phyloP scores from a whole-genome alignment of 2,329 filamentous ascomycete genomes.

The Trichoderma lentiforme region DNA sequence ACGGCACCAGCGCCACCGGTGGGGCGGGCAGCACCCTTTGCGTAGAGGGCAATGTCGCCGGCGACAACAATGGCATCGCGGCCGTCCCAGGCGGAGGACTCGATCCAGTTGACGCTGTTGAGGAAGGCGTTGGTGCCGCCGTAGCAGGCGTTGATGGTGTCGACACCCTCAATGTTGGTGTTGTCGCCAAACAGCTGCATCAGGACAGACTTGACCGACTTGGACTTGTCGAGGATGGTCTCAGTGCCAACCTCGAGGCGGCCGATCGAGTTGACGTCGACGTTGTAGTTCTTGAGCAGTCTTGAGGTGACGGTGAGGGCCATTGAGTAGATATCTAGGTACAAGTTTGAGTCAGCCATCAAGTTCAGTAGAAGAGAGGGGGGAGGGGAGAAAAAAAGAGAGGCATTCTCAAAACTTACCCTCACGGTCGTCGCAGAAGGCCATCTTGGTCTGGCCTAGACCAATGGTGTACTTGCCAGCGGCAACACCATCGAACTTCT shows the following conservation, averaged over 20 bases:
- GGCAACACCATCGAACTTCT: slow-evolving; percentile 81
- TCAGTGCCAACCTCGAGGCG: slow-evolving; percentile 83
- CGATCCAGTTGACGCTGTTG: slow-evolving; percentile 81
- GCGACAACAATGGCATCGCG: slow-evolving; percentile 76
- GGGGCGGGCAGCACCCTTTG: slow-evolving; percentile 76
- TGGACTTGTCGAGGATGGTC: slow-evolving; percentile 84
- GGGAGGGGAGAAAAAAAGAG: slow-evolving; percentile 14
- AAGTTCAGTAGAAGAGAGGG: not conserved
- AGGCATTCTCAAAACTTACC: slow-evolving; percentile 49
- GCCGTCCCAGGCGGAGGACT: slow-evolving; percentile 84
- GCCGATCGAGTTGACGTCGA: slow-evolving; percentile 74
- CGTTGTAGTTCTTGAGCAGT: slow-evolving; percentile 77
- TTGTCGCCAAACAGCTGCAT: slow-evolving; percentile 86
- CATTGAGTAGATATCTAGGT: slow-evolving; percentile 82
- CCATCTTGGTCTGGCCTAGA: slow-evolving; percentile 88
- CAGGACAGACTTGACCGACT: slow-evolving; percentile 83
- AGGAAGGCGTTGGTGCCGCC: slow-evolving; percentile 81
- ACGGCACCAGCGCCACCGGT: slow-evolving; percentile 78
- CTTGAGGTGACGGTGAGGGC: slow-evolving; percentile 73
- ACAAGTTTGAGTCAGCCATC: not conserved
- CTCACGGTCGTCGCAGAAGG: slow-evolving; percentile 86
- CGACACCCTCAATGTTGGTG: slow-evolving; percentile 78
- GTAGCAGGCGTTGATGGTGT: slow-evolving; percentile 83
- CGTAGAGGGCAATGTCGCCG: slow-evolving; percentile 81
- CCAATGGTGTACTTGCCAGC: slow-evolving; percentile 87